phyloP scores from a whole-genome alignment of 257 asterid species.

The Lantana camara region DNA sequence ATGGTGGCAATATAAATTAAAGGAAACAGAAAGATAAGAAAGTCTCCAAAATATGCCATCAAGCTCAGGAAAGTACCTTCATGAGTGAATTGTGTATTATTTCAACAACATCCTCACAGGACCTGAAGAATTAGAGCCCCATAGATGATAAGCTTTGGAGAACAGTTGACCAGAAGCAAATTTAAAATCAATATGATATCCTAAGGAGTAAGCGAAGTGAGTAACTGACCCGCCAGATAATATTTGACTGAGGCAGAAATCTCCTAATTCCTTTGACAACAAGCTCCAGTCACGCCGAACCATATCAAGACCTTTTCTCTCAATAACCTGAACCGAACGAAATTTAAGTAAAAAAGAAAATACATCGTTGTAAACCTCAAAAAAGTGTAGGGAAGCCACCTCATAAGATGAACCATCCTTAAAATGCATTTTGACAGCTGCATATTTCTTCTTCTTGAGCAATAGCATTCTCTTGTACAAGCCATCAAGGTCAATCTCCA shows the following conservation, averaged over 20 bases:
- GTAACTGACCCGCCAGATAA: slow-evolving; percentile 82
- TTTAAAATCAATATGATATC: neutral
- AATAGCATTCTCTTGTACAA: slow-evolving; percentile 94
- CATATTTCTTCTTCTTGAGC: slow-evolving; percentile 98
- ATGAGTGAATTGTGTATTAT: slow-evolving; percentile 77
- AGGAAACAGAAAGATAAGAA: slow-evolving; percentile 5
- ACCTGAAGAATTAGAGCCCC: slow-evolving; percentile 51
- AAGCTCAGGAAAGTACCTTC: slow-evolving; percentile 57
- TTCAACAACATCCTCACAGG: slow-evolving; percentile 94
- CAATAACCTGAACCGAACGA: slow-evolving; percentile 61
- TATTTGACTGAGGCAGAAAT: slow-evolving; percentile 90
- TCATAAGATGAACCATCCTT: slow-evolving; percentile 74
- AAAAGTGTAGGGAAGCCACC: slow-evolving; percentile 48
- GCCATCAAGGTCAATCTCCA: slow-evolving; percentile 99
- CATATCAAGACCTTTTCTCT: slow-evolving; percentile 97
- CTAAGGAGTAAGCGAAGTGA: slow-evolving; percentile 4
- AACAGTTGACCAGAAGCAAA: slow-evolving; percentile 8
- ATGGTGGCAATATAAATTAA: slow-evolving; percentile 5
- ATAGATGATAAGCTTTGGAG: slow-evolving; percentile 23
- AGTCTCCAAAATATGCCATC: slow-evolving; percentile 11
- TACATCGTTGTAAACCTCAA: too few species aligned
- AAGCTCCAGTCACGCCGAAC: slow-evolving; percentile 99
- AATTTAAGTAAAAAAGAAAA: too few species aligned
- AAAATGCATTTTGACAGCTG: slow-evolving; percentile 87
- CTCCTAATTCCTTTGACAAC: slow-evolving; percentile 93